Base-by-base conservation (phyloP, 805 yeast genomes). In the Debaryomyces maramus region DNA sequence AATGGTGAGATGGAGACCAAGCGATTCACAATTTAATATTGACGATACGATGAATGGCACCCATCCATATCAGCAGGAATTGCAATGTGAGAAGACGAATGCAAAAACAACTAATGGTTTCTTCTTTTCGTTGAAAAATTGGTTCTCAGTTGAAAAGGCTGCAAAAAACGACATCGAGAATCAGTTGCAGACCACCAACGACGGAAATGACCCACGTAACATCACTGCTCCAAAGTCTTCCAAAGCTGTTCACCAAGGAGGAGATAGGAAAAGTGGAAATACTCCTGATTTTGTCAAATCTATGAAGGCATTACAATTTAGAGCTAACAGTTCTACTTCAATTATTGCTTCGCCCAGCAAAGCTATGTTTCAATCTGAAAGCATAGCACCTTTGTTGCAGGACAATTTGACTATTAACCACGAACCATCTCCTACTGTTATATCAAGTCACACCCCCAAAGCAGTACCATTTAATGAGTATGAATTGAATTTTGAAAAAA, bases 1-100 rank as follows among this genome's bases (percentile, higher is more conserved):
- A 32, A 45, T 63, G 23, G 39, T 55, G 1, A 38, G 66, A 24
- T 66, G 65, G 61, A 50, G 62, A 34, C 67, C 69, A 3, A 45
- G 52, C 9, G 61, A 56, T 7, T 62, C 70, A 0, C 67, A 65
- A 29, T 59, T 58, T 32, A 60, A 63, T 38, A 45, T 52, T 8
- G 63, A 60, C n/a, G 40, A 41, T 2, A 36, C 53, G 2, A 28
- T 60, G 7, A 34, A 40, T 13, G 66, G 60, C 0, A 39, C 19
- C 5, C 72, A 66, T 38, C 70, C 71, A n/a, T 67, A 58, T 36
- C 62, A 58, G 32, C 36, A 36, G 35, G 17, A 19, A 14, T 9
- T 10, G 13, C 21, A n/a, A 9, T 38, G 28, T 23, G 19, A n/a
- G 4, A 13, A 15, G 11, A 4, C 30, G 6, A 36, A 36, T 16